Evolutionary conservation across 2,329 filamentous ascomycete genomes (phyloP).

Genomic region (Endoconidiophora laricicola): DNA sequence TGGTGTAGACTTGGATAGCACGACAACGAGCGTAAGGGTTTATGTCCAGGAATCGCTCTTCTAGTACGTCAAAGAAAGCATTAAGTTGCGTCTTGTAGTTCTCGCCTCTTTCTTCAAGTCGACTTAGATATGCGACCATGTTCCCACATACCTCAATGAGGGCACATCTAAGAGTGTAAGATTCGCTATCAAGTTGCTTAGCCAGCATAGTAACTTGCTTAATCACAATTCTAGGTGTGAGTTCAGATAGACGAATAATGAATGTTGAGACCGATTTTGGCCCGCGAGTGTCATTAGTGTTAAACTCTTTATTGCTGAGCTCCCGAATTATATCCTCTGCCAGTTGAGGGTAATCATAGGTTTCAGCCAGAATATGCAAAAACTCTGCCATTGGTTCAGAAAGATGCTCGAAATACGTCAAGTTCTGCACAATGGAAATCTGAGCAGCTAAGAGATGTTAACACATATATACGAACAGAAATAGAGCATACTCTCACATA

Average conservation of each 20-base stretch:
- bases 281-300: constrained; percentile 84
- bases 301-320: constrained; percentile 94
- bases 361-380: constrained; percentile 83
- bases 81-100: constrained; percentile 91
- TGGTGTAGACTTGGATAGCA: constrained; percentile 83
- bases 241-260: constrained; percentile 79
- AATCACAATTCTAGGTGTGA: constrained; percentile 80
- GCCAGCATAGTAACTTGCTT: constrained; percentile 94
- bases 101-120: constrained; percentile 77
- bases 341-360: constrained; percentile 93
- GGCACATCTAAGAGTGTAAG: constrained; percentile 82
- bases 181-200: constrained; percentile 93
- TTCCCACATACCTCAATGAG: constrained; percentile 96
- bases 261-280: constrained; percentile 95
- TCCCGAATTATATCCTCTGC: constrained; percentile 88
- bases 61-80: constrained; percentile 89
- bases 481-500: constrained; percentile 24
- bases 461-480: constrained; percentile 11
- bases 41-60: constrained; percentile 88
- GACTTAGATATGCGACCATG: constrained; percentile 77
- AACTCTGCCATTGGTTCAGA: constrained; percentile 99
- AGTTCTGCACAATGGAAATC: constrained; percentile 91
- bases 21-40: constrained; percentile 92
- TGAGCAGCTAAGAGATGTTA: constrained; percentile 55
- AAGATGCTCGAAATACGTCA: constrained; percentile 97